Conservation (phyloP, 169 alveolate species). For the Neospora caninum region DNA sequence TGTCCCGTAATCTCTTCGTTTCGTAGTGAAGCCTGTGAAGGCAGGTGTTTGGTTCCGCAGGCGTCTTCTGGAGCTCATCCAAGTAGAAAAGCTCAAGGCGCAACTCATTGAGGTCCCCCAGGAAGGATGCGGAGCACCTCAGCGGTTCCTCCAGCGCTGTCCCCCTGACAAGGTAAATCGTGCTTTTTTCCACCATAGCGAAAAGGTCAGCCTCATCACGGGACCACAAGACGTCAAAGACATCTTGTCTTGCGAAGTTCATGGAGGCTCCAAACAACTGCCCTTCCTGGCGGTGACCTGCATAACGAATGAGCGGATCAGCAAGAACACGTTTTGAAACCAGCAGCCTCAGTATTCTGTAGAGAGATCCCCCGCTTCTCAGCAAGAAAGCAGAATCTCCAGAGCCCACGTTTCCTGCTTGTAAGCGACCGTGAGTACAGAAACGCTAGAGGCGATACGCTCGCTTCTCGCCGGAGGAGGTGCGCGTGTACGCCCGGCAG, state of each 20-base stretch:
- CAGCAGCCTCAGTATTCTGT: too few relatives aligned
- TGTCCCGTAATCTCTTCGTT: conserved; percentile 87
- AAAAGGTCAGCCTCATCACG: conserved; percentile 86
- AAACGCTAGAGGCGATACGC: too few relatives aligned
- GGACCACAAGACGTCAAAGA: conserved; percentile 89
- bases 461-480: too few relatives aligned
- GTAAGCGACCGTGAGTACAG: too few relatives aligned
- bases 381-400: too few relatives aligned
- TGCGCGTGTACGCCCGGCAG: too few relatives aligned
- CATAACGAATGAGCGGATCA: neutral
- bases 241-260: conserved; percentile 71
- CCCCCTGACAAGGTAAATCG: conserved; percentile 83
- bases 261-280: neutral
- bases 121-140: neutral
- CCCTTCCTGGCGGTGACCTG: neutral
- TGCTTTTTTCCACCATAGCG: conserved; percentile 87
- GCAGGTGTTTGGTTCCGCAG: conserved; percentile 82
- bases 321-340: neutral
- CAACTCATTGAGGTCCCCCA: neutral
- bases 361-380: too few relatives aligned
- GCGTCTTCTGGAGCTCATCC: conserved; percentile 85
- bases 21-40: conserved; percentile 82
- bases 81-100: neutral
- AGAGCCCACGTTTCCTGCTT: too few relatives aligned
- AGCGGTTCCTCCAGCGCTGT: conserved; percentile 54